Percentiles rank a stretch among this genome's conserved stretches.
phyloP scores from a whole-genome alignment of 495 filamentous ascomycete species.

The Rusavskia elegans region DNA sequence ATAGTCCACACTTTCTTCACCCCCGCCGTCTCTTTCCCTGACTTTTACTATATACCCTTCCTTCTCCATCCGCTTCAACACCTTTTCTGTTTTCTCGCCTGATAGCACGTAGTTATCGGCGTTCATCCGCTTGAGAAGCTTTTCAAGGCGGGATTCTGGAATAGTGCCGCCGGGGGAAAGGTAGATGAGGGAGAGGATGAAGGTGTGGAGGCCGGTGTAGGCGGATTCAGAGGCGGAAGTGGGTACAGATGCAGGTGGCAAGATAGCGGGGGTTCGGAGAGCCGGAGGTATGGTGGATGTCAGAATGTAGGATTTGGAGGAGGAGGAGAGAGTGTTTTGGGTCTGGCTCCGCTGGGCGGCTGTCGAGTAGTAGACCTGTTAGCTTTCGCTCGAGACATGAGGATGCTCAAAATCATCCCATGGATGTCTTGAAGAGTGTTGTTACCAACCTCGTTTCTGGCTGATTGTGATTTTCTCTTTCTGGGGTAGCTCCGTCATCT shows the following conservation, averaged over 20 bases:
- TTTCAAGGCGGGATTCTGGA: conserved; percentile 52
- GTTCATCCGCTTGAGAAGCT: conserved; percentile 63
- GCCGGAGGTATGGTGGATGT: conserved; percentile 47
- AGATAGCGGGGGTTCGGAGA: conserved; percentile 48
- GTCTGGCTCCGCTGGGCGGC: conserved; percentile 42
- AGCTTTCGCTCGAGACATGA: not conserved
- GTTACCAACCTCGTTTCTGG: conserved; percentile 37
- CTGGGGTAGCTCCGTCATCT: conserved; percentile 63
- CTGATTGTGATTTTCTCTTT: conserved; percentile 63
- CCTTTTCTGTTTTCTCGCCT: conserved; percentile 52
- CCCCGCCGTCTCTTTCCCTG: conserved; percentile 44
- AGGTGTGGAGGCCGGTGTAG: conserved; percentile 67
- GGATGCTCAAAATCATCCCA: not conserved
- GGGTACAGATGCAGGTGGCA: conserved; percentile 51
- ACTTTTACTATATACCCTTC: conserved; percentile 71
- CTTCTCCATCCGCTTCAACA: conserved; percentile 57
- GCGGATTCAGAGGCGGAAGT: conserved; percentile 49
- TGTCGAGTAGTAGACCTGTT: conserved; percentile 6
- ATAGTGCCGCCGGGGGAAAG: conserved; percentile 53
- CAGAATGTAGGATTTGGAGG: conserved; percentile 61
- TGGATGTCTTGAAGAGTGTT: not conserved
- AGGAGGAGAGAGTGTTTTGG: conserved; percentile 19
- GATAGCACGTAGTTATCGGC: conserved; percentile 57
- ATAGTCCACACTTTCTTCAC: conserved; percentile 64
- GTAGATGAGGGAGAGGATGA: conserved; percentile 60